These are phyloP conservation scores for Lepiota venenata DNA, from an alignment of 768 basidiomycete species.

Conservation along the genomic window DNA sequence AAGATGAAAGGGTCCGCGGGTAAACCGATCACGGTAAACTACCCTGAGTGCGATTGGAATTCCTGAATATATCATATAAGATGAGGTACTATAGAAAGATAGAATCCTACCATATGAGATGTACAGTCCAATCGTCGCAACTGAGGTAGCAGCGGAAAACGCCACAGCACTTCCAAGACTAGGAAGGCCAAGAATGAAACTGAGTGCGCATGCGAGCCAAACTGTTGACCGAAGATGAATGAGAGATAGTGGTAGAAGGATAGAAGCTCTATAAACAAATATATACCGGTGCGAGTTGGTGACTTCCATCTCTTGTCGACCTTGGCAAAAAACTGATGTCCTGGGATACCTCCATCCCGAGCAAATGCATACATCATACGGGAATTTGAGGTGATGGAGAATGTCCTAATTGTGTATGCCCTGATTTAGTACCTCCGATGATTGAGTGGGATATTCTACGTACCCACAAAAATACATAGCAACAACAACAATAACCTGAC, in stretches of 20 bases:
- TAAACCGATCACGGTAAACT: conserved; percentile 54
- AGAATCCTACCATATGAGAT: conserved; percentile 59
- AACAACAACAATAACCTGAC: conserved; percentile 60
- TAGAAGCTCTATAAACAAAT: background rate
- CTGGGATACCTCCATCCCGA: conserved; percentile 72
- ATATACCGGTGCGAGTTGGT: conserved; percentile 63
- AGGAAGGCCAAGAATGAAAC: conserved; percentile 72
- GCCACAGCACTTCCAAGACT: conserved; percentile 73
- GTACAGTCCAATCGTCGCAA: conserved; percentile 75
- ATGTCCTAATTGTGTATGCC: conserved; percentile 41
- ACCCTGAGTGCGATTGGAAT: conserved; percentile 71
- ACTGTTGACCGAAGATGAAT: conserved; percentile 33
- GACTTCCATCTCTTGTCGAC: conserved; percentile 57
- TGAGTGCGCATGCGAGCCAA: conserved; percentile 75
- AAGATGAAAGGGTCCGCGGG: conserved; percentile 71
- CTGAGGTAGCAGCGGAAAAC: conserved; percentile 56
- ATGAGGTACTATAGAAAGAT: background rate
- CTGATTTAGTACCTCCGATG: background rate
- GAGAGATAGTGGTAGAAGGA: background rate
- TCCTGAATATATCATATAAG: conserved; percentile 20
- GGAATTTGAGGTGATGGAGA: conserved; percentile 76
- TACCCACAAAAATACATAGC: conserved; percentile 76
- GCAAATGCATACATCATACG: conserved; percentile 85
- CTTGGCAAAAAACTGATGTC: conserved; percentile 61
- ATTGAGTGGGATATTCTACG: conserved; percentile 12